Percentiles rank a stretch among this genome's conserved stretches.
These are phyloP conservation scores for Coleophoma eucalyptorum DNA, from an alignment of 2,329 filamentous ascomycete species.

Conservation along the genomic window DNA sequence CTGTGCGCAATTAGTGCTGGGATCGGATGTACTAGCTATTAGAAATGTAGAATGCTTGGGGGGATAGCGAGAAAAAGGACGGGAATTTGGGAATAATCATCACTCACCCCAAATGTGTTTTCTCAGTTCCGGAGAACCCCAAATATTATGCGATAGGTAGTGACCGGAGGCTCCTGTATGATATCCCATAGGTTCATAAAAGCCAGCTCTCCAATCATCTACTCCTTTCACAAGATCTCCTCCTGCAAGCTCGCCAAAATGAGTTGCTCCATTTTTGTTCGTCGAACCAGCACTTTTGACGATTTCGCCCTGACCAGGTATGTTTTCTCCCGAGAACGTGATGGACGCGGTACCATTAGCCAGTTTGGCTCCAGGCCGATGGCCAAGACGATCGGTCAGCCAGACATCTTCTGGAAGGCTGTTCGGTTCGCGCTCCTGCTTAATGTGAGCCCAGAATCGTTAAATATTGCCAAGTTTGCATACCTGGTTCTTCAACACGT, in stretches of 20 bases:
- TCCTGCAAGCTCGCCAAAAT: constrained; percentile 9
- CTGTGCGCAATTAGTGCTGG: too few species aligned
- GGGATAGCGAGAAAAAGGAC: too few species aligned
- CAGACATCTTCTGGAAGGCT: constrained; percentile 53
- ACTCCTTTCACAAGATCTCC: constrained; percentile 33
- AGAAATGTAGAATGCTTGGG: too few species aligned
- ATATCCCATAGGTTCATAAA: constrained; percentile 55
- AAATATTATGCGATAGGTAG: constrained; percentile 42
- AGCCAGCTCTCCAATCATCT: constrained; percentile 46
- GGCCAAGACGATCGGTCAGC: constrained; percentile 48
- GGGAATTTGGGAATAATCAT: too few species aligned
- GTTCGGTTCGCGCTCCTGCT: constrained; percentile 35
- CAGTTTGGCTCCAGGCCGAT: constrained; percentile 41
- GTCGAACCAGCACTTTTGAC: constrained; percentile 5
- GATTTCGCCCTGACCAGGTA: constrained; percentile 30
- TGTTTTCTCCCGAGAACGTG: constrained; percentile 47
- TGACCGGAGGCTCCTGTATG: constrained; percentile 48
- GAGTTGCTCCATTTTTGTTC: constrained; percentile 15
- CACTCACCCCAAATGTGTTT: constrained; percentile 43
- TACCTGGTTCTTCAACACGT: constrained; percentile 43
- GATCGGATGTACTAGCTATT: too few species aligned
- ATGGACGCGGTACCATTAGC: constrained; percentile 48
- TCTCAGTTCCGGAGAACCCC: constrained; percentile 42
- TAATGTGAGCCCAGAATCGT: too few species aligned
- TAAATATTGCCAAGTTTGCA: too few species aligned